Evolutionary conservation across 257 asterid species (phyloP), one percentile per base, ranked within the genome.

Genomic region (Perilla frutescens): DNA sequence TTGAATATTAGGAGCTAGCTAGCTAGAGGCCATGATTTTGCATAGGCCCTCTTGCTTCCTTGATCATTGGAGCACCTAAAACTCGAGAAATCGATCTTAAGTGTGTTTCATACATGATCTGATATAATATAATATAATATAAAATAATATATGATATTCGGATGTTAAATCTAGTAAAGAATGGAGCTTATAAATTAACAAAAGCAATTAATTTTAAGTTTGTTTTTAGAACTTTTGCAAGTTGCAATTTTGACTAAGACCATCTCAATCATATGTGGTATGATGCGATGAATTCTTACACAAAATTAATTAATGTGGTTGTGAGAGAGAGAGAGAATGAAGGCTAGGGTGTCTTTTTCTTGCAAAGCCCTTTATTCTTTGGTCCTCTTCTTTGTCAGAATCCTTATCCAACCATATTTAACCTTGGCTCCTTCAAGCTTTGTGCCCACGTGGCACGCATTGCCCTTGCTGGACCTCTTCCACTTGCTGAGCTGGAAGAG

Each of bases 331-430:
- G 66, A 54, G 66, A 55, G 32, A 70, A 66, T 13, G 74, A 49
- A 32, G 67, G 26, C 26, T 41, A 53, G 26, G 26, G 26, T 57
- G 76, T 84, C 62, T 62, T 47, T 67, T 51, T 70, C 74, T 76
- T 72, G 60, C 68, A 50, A 40, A 76, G 48, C 72, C 72, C 80
- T 84, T 84, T 82, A 86, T 79, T 81, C 85, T 81, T 81, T 83
- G 83, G 89, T 66, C 76, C 81, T 77, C 44, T 79, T 84, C 91
- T 85, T 89, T 83, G 92, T 82, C 66, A 89, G 82, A 78, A 62
- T 76, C 74, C 86, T 89, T 80, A 91, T 82, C 97, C 96, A 91
- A 63, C 92, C 90, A 82, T 84, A 77, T 78, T 84, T 88, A 62
- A 62, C 86, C 78, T 84, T 85, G 74, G 76, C 83, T 47, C 86